phyloP scores from a whole-genome alignment of 345 rosid species.

The Orychophragmus violaceus region DNA sequence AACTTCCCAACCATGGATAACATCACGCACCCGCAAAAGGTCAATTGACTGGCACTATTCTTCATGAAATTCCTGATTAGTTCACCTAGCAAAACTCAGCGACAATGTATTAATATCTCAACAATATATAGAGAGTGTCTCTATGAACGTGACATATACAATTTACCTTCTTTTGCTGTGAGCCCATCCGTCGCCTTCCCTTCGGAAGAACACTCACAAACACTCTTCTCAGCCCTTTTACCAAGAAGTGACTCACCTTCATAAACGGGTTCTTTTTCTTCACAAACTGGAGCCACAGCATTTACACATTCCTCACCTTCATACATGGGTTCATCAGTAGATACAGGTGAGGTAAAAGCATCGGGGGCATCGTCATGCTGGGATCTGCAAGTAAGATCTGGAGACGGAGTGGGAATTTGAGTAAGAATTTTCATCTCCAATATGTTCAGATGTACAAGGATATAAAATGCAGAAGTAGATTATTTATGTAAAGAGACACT shows the following conservation, averaged over 20 bases:
- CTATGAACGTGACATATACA: background rate
- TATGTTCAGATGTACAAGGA: conserved; percentile 22
- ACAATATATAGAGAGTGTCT: background rate
- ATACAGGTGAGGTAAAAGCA: conserved; percentile 45
- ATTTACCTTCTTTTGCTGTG: conserved; percentile 66
- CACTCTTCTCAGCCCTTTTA: conserved; percentile 54
- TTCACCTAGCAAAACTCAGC: conserved; percentile 53
- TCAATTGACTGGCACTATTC: conserved; percentile 83
- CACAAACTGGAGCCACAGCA: conserved; percentile 45
- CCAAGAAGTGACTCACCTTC: conserved; percentile 98
- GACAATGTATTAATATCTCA: conserved; percentile 5
- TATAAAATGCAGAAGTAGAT: conserved; percentile 17
- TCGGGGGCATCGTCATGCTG: conserved; percentile 46
- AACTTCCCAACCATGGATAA: conserved; percentile 7
- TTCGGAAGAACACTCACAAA: conserved; percentile 32
- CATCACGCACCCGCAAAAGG: conserved; percentile 69
- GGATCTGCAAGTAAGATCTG: conserved; percentile 46
- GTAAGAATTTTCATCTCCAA: conserved; percentile 29
- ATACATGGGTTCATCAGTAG: conserved; percentile 85
- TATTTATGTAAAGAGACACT: conserved; percentile 25
- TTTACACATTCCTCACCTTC: conserved; percentile 98
- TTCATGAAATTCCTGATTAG: conserved; percentile 69
- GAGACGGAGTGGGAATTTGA: conserved; percentile 35
- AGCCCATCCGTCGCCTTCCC: conserved; percentile 48
- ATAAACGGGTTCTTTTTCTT: conserved; percentile 78